Base-by-base conservation (phyloP, 192 early-diverging fungal genomes). In the Chytriomyces confervae region DNA sequence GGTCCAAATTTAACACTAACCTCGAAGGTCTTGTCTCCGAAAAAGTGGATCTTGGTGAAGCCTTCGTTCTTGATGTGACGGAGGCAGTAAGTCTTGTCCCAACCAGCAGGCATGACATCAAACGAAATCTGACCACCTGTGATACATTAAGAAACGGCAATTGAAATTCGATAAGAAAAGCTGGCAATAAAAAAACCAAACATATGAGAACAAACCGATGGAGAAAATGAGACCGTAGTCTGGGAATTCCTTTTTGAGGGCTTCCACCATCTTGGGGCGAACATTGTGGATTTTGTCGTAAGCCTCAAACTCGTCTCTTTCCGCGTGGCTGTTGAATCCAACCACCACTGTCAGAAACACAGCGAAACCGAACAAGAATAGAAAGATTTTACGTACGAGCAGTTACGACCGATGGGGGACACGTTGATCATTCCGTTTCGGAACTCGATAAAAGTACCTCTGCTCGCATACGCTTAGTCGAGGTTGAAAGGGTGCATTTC, bases 31-130 rank as follows among this genome's bases (percentile, higher is more conserved):
- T 99, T 99, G 86, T 99, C 97, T 67, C 97, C 97, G 86, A 99
- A 99, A 84, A 99, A 99, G 87, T 99, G 95, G 75, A 98, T 93
- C 11, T 83, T 92, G 60, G 88, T 91, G 86, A 99, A 98, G 61
- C 88, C 90, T 81, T 99, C 94, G 43, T 88, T 80, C 79, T 94
- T 86, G 43, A 99, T 74, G 78, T 97, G 96, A 36, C 92, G 87
- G 65, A 99, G 89, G 84, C 97, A 98, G 86, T 95, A 99, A 36
- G 96, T 98, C 83, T 99, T 99, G 85, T 99, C 97, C 97, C 97
- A 99, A 50, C 97, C 97, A 66, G 90, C 91, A 62, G 97, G 97
- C 89, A 99, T 97, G 10, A 99, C 95, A 82, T 99, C 97, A 74
- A 99, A 97, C 7, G 96, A 98, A 82, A 99, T 99, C 85, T 99